A percentile compares a stretch with the other conserved stretches of the same genome.
phyloP scores from a whole-genome alignment of 176 grass and related monocot species.

The Dendrocalamus sinicus region DNA sequence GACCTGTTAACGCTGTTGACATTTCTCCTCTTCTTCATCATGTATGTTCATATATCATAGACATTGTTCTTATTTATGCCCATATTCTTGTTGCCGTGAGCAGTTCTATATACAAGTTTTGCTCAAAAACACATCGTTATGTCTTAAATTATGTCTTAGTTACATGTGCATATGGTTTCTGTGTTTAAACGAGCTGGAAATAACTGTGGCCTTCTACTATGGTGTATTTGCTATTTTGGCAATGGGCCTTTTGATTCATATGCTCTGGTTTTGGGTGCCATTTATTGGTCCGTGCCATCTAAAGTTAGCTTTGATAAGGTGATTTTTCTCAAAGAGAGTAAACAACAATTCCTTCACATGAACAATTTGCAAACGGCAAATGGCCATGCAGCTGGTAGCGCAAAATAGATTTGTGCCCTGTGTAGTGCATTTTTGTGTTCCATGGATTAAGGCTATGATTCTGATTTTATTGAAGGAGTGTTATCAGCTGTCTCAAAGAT shows the following conservation, averaged over 20 bases:
- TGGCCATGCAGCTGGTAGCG: background rate
- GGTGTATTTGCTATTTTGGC: background rate
- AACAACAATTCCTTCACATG: no score
- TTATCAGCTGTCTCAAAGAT: background rate
- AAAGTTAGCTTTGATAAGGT: background rate
- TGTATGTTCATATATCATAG: constrained; percentile 47
- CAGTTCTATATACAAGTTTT: background rate
- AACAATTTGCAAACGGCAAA: background rate
- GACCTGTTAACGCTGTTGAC: constrained; percentile 89
- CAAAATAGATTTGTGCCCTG: background rate
- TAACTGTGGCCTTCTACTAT: background rate
- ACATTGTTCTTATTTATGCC: background rate
- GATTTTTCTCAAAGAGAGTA: background rate
- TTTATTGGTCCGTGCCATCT: background rate
- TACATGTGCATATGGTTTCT: background rate
- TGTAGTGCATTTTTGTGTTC: background rate
- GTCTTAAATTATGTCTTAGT: background rate
- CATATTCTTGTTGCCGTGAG: background rate
- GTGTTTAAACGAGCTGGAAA: background rate
- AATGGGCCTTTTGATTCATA: background rate
- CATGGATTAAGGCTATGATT: background rate
- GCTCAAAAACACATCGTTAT: background rate
- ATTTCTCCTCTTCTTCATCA: constrained; percentile 90
- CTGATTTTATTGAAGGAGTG: background rate
- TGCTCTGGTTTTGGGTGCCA: background rate